These are phyloP conservation scores for Pleurotus giganteus DNA, from an alignment of 768 basidiomycete species.

Conservation along the genomic window DNA sequence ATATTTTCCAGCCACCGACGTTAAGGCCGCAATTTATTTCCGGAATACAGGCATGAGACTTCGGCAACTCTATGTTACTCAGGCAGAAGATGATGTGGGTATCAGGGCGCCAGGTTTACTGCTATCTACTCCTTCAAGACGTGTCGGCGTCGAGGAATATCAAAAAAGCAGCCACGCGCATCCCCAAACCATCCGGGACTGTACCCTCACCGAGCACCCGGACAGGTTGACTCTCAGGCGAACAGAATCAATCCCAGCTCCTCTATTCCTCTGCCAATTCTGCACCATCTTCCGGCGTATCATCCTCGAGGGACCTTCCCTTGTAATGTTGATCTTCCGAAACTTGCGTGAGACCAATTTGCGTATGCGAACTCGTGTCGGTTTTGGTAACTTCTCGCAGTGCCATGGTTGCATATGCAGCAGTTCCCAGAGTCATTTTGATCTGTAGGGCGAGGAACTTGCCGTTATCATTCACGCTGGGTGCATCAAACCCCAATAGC, in stretches of 20 bases:
- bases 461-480: slow-evolving; percentile 64
- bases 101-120: not conserved
- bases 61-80: slow-evolving; percentile 9
- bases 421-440: slow-evolving; percentile 79
- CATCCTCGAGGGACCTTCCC: slow-evolving; percentile 37
- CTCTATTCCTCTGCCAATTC: slow-evolving; percentile 14
- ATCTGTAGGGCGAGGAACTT: slow-evolving; percentile 89
- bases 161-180: not conserved
- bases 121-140: not conserved
- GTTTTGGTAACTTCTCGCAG: slow-evolving; percentile 92
- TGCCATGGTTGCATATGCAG: slow-evolving; percentile 98
- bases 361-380: slow-evolving; percentile 91
- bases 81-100: slow-evolving; percentile 8
- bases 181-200: not conserved
- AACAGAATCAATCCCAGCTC: not conserved
- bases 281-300: slow-evolving; percentile 20
- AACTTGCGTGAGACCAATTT: slow-evolving; percentile 71
- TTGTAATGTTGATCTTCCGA: slow-evolving; percentile 84
- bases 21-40: not conserved
- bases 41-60: not conserved
- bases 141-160: not conserved
- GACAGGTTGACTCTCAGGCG: not conserved
- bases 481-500: slow-evolving; percentile 77
- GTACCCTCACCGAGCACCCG: not conserved
- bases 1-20: slow-evolving; percentile 2